Evolutionary conservation across 352 stramenopile species (phyloP), one percentile per base, ranked within the genome.

Genomic region (Elongisporangium prolatum): DNA sequence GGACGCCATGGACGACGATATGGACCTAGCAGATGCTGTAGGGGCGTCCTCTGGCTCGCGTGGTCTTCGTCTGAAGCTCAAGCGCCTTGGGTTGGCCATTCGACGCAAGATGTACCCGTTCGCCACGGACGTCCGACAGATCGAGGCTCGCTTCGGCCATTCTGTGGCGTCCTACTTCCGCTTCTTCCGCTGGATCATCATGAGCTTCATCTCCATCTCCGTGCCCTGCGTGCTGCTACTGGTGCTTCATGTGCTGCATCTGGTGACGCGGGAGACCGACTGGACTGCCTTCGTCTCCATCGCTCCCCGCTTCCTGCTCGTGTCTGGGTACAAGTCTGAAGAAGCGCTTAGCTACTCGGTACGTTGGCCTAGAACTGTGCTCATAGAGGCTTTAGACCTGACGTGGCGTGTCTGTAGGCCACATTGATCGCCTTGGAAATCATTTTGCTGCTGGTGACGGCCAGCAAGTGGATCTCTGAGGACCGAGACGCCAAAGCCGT

Each of bases 121-220:
- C 48, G 71, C 67, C 3, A 77, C 59, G 11, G 85, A 93, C 47
- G 71, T 94, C 48, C 69, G 76, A 9, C 80, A 87, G 59, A 87
- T 93, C 47, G 81, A 94, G 47, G 83, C 82, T n/a, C 82, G 83
- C 3, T 94, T 91, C 49, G 85, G 85, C 13, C 84, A 71, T 21
- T 90, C 80, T 2, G 85, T 94, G 17, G 80, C 81, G 16, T 84
- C 85, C 16, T 94, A 94, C 51, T 94, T 93, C 50, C 66, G 73
- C 1, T 93, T 94, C 61, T 88, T 85, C 22, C 66, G 72, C 4
- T 94, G 83, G 83, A 84, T 94, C 54, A 86, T 91, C 52, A 72
- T 80, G 60, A 89, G 78, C 48, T 90, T 88, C 56, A 74, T 84
- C 14, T 56, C 72, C 1, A 69, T 91, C n/a, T 71, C 71, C 0